Conservation (phyloP, 306 rosid genomes). For the Senna siamea region DNA sequence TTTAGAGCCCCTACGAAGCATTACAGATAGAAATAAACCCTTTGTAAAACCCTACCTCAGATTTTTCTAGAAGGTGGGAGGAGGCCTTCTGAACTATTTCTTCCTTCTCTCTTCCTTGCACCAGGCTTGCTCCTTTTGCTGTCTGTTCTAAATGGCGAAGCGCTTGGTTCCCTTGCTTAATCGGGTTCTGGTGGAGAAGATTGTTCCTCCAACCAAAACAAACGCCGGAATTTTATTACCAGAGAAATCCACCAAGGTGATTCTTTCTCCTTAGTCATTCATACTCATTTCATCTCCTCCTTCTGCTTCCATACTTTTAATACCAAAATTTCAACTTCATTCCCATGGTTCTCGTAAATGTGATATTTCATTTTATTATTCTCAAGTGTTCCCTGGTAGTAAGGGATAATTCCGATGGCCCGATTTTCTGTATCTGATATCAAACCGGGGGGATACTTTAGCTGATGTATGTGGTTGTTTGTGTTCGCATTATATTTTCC, state of each 20-base stretch:
- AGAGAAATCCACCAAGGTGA: conserved; percentile 67
- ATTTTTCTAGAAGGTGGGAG: not conserved
- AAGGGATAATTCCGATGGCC: not conserved
- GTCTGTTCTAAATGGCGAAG: conserved; percentile 56
- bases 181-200: conserved; percentile 76
- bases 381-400: too few relatives aligned
- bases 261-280: not conserved
- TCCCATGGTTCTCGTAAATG: too few relatives aligned
- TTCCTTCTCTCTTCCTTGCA: not conserved
- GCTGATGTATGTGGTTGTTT: too few relatives aligned
- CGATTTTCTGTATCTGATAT: not conserved
- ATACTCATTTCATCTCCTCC: conserved; percentile 25
- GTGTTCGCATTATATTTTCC: too few relatives aligned
- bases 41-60: not conserved
- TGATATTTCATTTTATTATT: too few relatives aligned
- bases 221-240: conserved; percentile 63
- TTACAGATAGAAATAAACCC: not conserved
- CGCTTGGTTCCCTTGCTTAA: conserved; percentile 76
- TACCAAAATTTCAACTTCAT: conserved; percentile 24
- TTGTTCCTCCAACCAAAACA: conserved; percentile 72
- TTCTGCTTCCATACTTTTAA: conserved; percentile 8
- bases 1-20: too few relatives aligned
- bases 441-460: too few relatives aligned
- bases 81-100: not conserved
- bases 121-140: not conserved